These are phyloP conservation scores for Penicillium sp. DNA, from an alignment of 2,329 filamentous ascomycete species.

Conservation along the genomic window DNA sequence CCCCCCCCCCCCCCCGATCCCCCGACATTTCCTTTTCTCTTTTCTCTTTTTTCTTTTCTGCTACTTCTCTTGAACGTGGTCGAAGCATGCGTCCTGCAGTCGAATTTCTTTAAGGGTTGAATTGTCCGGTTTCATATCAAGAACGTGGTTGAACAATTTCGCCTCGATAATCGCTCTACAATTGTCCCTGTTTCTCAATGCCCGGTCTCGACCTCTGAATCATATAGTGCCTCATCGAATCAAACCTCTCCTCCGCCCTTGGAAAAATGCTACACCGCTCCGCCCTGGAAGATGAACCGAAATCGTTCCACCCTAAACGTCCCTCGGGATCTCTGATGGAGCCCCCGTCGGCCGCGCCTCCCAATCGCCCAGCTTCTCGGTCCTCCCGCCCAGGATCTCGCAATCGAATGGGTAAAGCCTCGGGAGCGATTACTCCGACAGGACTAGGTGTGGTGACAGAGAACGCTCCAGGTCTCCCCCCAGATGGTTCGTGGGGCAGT, in stretches of 20 bases:
- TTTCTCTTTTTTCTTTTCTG: neutral
- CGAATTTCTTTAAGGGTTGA: neutral
- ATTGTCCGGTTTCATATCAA: neutral
- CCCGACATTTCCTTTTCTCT: neutral
- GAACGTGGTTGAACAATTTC: neutral
- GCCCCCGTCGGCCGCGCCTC: constrained; percentile 9
- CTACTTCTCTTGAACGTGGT: constrained; percentile 1
- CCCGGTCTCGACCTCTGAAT: neutral
- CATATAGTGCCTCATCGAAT: neutral
- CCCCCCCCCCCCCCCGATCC: neutral
- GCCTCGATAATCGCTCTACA: neutral
- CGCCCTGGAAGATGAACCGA: constrained; percentile 23
- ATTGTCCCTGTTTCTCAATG: neutral
- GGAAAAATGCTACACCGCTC: constrained; percentile 26
- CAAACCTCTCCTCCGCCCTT: neutral
- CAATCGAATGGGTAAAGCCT: constrained; percentile 17
- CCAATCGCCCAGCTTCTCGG: constrained; percentile 21
- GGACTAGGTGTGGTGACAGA: constrained; percentile 20
- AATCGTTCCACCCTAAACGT: constrained; percentile 20
- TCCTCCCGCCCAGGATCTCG: constrained; percentile 21
- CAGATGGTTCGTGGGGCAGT: constrained; percentile 12
- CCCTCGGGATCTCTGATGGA: constrained; percentile 19
- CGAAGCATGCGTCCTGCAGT: constrained; percentile 2
- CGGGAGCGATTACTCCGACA: constrained; percentile 15
- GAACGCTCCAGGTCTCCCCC: constrained; percentile 12